These are phyloP conservation scores for Sphaceloma murrayae DNA, from an alignment of 2,329 filamentous ascomycete species.

Conservation along the genomic window DNA sequence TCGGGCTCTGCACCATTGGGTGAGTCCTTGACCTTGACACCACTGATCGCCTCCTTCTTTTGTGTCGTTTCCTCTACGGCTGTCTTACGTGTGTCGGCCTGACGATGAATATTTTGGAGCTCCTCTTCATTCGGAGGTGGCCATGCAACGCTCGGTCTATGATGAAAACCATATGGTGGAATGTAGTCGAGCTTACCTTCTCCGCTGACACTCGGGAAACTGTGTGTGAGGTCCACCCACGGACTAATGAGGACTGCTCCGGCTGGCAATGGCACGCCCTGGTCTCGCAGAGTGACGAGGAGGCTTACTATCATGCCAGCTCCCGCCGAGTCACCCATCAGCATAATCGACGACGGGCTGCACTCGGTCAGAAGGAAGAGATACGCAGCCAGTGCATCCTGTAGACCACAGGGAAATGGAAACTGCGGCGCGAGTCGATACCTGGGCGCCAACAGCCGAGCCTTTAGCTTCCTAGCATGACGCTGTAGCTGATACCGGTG, in stretches of 20 bases:
- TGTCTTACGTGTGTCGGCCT: slow-evolving; percentile 23
- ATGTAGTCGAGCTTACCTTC: slow-evolving; percentile 77
- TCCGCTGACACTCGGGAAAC: slow-evolving; percentile 77
- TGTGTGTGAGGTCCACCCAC: slow-evolving; percentile 93
- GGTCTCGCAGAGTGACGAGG: slow-evolving; percentile 71
- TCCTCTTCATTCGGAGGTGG: slow-evolving; percentile 80
- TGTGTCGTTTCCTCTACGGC: slow-evolving; percentile 17
- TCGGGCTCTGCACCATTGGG: slow-evolving; percentile 19
- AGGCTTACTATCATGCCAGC: slow-evolving; percentile 79
- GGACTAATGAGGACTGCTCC: slow-evolving; percentile 86
- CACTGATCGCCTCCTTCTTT: slow-evolving; percentile 17
- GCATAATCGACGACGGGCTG: slow-evolving; percentile 68
- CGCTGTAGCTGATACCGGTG: slow-evolving; percentile 98
- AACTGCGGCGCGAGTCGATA: slow-evolving; percentile 90
- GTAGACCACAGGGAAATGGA: slow-evolving; percentile 85
- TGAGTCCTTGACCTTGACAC: slow-evolving; percentile 17
- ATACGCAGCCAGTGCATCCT: slow-evolving; percentile 84
- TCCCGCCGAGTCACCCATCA: slow-evolving; percentile 89
- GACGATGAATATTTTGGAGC: slow-evolving; percentile 31
- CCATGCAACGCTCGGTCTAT: slow-evolving; percentile 84
- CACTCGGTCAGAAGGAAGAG: slow-evolving; percentile 69
- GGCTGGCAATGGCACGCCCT: slow-evolving; percentile 72
- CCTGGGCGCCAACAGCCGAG: slow-evolving; percentile 71
- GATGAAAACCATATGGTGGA: slow-evolving; percentile 75
- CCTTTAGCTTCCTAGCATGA: slow-evolving; percentile 87